Percentiles rank a stretch among this genome's conserved stretches.
These are phyloP conservation scores for Trametes gibbosa DNA, from an alignment of 768 basidiomycete genomes.

Conservation along the genomic window DNA sequence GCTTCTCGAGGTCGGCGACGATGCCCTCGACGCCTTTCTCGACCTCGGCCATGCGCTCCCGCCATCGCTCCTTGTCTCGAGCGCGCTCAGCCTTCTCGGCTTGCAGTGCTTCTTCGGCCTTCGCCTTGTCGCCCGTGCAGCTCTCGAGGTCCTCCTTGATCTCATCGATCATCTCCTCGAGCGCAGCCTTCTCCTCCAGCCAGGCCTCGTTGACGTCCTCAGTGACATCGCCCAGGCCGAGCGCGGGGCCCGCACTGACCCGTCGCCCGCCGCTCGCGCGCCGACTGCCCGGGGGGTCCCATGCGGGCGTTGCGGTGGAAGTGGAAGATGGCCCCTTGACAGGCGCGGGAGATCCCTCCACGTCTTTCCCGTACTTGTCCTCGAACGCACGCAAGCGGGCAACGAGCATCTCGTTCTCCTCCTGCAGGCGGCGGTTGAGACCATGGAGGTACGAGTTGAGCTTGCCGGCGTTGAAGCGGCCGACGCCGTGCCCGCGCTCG, in stretches of 20 bases:
- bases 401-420: conserved; percentile 75
- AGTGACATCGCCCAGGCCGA: conserved; percentile 54
- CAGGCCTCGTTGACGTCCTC: conserved; percentile 67
- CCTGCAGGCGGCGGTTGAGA: conserved; percentile 76
- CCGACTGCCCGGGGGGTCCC: conserved; percentile 35
- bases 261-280: conserved; percentile 41
- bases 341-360: not conserved
- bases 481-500: conserved; percentile 62
- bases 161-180: conserved; percentile 37
- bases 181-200: conserved; percentile 66
- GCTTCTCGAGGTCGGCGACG: conserved; percentile 60
- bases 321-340: not conserved
- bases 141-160: conserved; percentile 38
- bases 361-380: conserved; percentile 36
- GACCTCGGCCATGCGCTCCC: conserved; percentile 67
- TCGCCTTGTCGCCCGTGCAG: conserved; percentile 34
- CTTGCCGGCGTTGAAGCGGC: conserved; percentile 81
- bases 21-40: conserved; percentile 68
- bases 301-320: conserved; percentile 4
- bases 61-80: conserved; percentile 69
- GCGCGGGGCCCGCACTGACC: conserved; percentile 48
- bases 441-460: conserved; percentile 85
- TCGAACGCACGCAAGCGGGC: conserved; percentile 53
- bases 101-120: conserved; percentile 44
- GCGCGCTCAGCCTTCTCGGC: conserved; percentile 56